Evolutionary conservation across 140 eudicot species (phyloP), one percentile per base, ranked within the genome.

Genomic region (Ambrosia hybrid): DNA sequence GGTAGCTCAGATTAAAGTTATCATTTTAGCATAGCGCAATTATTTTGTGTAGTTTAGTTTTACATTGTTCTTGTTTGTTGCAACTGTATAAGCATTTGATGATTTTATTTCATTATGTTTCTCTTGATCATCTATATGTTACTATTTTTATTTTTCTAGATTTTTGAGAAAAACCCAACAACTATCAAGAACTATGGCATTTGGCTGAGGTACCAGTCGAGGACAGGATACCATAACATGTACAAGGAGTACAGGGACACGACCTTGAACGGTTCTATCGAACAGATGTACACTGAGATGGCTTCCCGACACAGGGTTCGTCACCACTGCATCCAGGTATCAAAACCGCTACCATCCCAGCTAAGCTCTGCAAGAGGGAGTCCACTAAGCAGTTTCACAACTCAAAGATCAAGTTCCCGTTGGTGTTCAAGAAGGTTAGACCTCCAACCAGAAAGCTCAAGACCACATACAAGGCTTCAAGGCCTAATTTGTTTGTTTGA

Each of bases 351-450:
- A 91, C 97, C 7, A 79, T 91, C 21, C 91, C 97, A 0, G 97
- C 96, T 3, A 87, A 89, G 76, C 91, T 91, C 1, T 91, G 97
- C 95, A 91, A 91, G 88, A 86, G 97, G 85, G 96, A 89, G 83
- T 83, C 90, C 15, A 81, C 88, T 1, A 89, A 89, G 83, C 98
- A 92, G 71, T 92, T 92, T 77, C 98, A 89, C 46, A 81, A 87
- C 83, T 84, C 90, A 3, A 83, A 89, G 78, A 92, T 92, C 78
- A 92, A 89, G 89, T 92, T 92, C 73, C 98, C 98, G 0, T 73
- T 89, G 85, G 92, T 87, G 73, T 81, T 78, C 79, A 92, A 81
- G 87, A 89, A 89, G 90, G 91, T 92, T 37, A 85, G 98, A 65
- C 98, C 98, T 1, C 96, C 97, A 74, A 75, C 80, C 36, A 80